Evolutionary conservation across 352 stramenopile genomes (phyloP), one percentile per base, ranked within the genome.

Genomic region (Plasmopara halstedii): DNA sequence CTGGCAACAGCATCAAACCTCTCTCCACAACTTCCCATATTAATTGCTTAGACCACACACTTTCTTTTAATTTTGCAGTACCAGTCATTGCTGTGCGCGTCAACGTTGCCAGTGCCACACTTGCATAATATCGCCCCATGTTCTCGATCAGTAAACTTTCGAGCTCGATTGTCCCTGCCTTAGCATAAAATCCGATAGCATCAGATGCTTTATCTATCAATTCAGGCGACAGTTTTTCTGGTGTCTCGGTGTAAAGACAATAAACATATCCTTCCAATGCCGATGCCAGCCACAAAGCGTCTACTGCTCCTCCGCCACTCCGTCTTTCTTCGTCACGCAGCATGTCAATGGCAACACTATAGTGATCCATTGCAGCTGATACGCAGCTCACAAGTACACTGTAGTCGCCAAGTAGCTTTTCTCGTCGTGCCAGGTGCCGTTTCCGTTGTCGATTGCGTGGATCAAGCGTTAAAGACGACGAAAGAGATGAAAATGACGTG

Each of bases 401-500:
- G 50, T 88, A 94, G 45, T 94, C 83, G 0, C 77, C 83, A 44
- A 90, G 67, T 18, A 94, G 70, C 43, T 94, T 94, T 7, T 76
- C 56, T 11, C 86, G 65, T 2, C 83, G 73, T 21, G 70, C 75
- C 3, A 75, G 22, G 34, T 86, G 68, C 15, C 75, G 55, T 34
- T 80, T 80, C 17, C 56, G 56, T 20, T 47, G 42, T 18, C 71
- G 64, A 42, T 62, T 62, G 13, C 70, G 75, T 18, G 65, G 58
- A 35, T 89, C 77, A 7, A 62, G 36, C 6, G 67, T 57, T 20
- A 73, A 42, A 19, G 64, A 58, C 5, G 62, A 67, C 23, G 70
- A 53, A 36, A 69, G 63, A 11, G 70, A 73, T 6, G 63, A 40
- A 35, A 49, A 49, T 10, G 53, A 56, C 34, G 46, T 25, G 29